A percentile compares a stretch with the other conserved stretches of the same genome.
Evolutionary conservation across 106 monocot genomes (phyloP).

Genomic region (Allium fistulosum): DNA sequence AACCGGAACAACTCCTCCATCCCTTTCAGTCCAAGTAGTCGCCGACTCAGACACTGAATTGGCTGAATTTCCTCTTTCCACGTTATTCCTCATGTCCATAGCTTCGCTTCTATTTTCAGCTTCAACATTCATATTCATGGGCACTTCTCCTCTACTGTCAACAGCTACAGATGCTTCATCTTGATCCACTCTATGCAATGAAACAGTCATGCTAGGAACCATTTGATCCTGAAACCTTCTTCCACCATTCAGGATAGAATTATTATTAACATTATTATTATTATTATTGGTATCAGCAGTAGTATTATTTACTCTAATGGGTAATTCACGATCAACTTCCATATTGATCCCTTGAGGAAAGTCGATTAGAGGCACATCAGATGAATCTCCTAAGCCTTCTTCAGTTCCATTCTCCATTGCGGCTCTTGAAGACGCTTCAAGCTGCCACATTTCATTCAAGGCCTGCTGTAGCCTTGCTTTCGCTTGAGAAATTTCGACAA

Average conservation of each 20-base stretch:
- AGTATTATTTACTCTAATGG: slow-evolving; percentile 13
- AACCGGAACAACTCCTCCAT: slow-evolving; percentile 78
- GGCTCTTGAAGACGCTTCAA: slow-evolving; percentile 76
- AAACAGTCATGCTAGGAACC: slow-evolving; percentile 87
- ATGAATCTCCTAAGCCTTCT: slow-evolving; percentile 93
- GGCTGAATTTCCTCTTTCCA: slow-evolving; percentile 1
- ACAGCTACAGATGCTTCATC: slow-evolving; percentile 38
- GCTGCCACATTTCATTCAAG: slow-evolving; percentile 77
- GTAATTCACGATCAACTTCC: slow-evolving; percentile 51
- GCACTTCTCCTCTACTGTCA: slow-evolving; percentile 66
- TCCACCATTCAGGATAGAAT: slow-evolving; percentile 5
- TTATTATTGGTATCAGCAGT: no score
- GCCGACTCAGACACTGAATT: slow-evolving; percentile 45
- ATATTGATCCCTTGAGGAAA: slow-evolving; percentile 73
- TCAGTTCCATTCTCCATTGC: slow-evolving; percentile 70
- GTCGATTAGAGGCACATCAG: slow-evolving; percentile 52
- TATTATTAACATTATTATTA: not conserved
- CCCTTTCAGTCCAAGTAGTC: slow-evolving; percentile 57
- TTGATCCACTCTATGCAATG: slow-evolving; percentile 30
- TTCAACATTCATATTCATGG: slow-evolving; percentile 38
- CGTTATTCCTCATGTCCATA: slow-evolving; percentile 10
- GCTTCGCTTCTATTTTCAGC: slow-evolving; percentile 4
- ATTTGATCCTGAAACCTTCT: slow-evolving; percentile 67
- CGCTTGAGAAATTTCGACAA: slow-evolving; percentile 66
- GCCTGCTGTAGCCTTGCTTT: slow-evolving; percentile 67